These are phyloP conservation scores for Laetiporus sulphureus DNA, from an alignment of 1,284 basidiomycete genomes.

Conservation along the genomic window DNA sequence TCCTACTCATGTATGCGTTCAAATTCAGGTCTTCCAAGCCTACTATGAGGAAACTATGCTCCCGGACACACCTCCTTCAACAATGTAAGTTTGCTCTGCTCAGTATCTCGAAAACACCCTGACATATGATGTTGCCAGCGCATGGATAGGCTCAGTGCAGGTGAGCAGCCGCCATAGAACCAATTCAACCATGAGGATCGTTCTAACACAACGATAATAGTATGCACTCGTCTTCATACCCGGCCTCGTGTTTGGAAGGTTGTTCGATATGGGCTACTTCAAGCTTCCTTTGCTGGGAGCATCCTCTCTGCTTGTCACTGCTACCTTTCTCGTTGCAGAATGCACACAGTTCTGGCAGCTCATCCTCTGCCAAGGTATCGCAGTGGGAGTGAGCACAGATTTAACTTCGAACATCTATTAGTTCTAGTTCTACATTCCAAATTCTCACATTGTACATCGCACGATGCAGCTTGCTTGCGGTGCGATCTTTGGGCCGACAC, in stretches of 20 bases:
- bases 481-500: slow-evolving; percentile 37
- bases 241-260: slow-evolving; percentile 41
- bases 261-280: slow-evolving; percentile 49
- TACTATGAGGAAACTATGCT: slow-evolving; percentile 35
- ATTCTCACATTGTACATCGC: too few species aligned
- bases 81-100: slow-evolving; percentile 40
- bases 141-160: slow-evolving; percentile 74
- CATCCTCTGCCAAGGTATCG: slow-evolving; percentile 42
- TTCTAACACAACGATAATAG: slow-evolving; percentile 12
- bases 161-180: slow-evolving; percentile 20
- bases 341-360: slow-evolving; percentile 49
- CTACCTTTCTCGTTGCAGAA: slow-evolving; percentile 43
- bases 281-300: slow-evolving; percentile 30
- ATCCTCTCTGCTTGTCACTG: slow-evolving; percentile 31
- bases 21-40: slow-evolving; percentile 38
- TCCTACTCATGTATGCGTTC: not conserved
- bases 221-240: slow-evolving; percentile 42
- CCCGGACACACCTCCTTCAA: slow-evolving; percentile 34
- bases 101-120: not conserved
- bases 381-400: slow-evolving; percentile 30
- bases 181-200: not conserved
- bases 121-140: slow-evolving; percentile 29
- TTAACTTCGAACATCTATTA: not conserved
- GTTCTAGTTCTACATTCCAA: too few species aligned
- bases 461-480: slow-evolving; percentile 26